phyloP scores from a whole-genome alignment of 2,329 filamentous ascomycete genomes.

The Pseudogymnoascus sp. region DNA sequence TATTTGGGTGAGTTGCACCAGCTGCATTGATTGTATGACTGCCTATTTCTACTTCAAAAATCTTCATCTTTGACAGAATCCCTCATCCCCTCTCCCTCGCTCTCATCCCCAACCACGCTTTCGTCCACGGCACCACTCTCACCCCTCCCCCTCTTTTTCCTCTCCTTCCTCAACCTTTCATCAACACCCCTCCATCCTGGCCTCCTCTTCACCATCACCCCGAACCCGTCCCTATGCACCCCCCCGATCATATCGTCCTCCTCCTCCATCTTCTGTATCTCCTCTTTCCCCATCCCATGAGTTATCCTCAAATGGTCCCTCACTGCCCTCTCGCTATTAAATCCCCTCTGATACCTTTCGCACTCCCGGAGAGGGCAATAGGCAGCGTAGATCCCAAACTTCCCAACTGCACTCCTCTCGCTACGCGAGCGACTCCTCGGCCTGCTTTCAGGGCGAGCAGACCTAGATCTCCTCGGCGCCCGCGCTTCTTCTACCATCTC shows the following conservation, averaged over 20 bases:
- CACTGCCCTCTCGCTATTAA: conserved; percentile 30
- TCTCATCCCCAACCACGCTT: background rate
- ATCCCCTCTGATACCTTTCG: conserved; percentile 22
- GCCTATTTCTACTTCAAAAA: background rate
- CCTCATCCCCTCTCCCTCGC: background rate
- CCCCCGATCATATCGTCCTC: conserved; percentile 49
- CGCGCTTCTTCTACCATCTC: background rate
- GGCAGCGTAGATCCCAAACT: background rate
- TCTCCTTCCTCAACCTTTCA: conserved; percentile 3
- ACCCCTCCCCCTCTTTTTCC: background rate
- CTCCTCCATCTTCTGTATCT: conserved; percentile 31
- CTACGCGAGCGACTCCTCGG: background rate
- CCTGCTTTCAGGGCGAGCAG: background rate
- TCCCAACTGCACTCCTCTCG: background rate
- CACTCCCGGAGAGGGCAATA: background rate
- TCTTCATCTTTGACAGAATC: background rate
- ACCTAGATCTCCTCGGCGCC: background rate
- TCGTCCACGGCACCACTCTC: background rate
- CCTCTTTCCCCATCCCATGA: conserved; percentile 26
- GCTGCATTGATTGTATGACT: background rate
- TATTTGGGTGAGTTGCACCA: background rate
- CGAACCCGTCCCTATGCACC: conserved; percentile 60
- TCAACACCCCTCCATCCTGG: conserved; percentile 40
- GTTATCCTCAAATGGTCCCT: conserved; percentile 36
- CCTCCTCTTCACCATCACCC: conserved; percentile 44